Percentiles rank a stretch among this genome's conserved stretches.
phyloP scores from a whole-genome alignment of 1,139 yeast species.

The Candida tetrigidarum region DNA sequence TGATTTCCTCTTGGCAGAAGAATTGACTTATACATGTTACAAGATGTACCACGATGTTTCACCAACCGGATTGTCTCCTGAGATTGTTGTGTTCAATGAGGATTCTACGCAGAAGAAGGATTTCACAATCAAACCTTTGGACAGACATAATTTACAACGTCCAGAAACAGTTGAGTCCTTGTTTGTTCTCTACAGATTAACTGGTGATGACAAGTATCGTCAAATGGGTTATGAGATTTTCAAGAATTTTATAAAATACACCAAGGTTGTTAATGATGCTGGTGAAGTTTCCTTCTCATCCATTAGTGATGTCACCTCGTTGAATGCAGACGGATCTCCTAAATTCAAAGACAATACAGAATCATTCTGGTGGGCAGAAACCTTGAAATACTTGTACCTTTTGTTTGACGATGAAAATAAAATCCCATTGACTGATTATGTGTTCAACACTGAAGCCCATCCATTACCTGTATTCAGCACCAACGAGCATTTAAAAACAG shows the following conservation, averaged over 20 bases:
- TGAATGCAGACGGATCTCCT: conserved; percentile 40
- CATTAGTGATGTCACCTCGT: conserved; percentile 66
- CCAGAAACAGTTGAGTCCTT: conserved; percentile 95
- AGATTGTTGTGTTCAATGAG: conserved; percentile 78
- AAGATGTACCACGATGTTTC: conserved; percentile 70
- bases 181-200: conserved; percentile 77
- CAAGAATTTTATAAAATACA: conserved; percentile 64
- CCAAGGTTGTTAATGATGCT: conserved; percentile 52
- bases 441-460: conserved; percentile 93
- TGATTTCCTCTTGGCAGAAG: conserved; percentile 74
- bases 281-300: conserved; percentile 69
- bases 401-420: conserved; percentile 70
- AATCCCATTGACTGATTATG: conserved; percentile 65
- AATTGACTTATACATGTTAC: conserved; percentile 80
- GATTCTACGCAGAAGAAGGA: conserved; percentile 43
- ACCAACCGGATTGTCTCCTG: conserved; percentile 85
- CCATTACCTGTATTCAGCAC: conserved; percentile 78
- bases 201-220: conserved; percentile 81
- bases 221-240: conserved; percentile 92
- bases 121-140: conserved; percentile 70
- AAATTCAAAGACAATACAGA: conserved; percentile 75
- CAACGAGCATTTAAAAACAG: conserved; percentile 61
- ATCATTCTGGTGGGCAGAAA: conserved; percentile 94
- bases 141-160: conserved; percentile 84
- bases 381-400: conserved; percentile 84